Conservation (phyloP, 2,329 filamentous ascomycete species). For the Fusarium sp. region DNA sequence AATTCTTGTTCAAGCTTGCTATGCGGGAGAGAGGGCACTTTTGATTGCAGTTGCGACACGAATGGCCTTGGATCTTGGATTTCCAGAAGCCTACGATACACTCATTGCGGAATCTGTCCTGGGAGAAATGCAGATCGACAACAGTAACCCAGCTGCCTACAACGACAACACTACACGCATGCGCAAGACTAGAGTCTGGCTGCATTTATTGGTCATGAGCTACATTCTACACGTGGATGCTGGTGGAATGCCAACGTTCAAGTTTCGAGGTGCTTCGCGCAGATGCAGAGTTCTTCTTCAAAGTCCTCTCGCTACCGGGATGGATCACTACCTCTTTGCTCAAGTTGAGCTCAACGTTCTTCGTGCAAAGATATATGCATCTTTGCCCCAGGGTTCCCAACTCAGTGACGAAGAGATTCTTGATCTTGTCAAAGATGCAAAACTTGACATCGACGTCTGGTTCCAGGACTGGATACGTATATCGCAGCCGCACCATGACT, state of each 20-base stretch:
- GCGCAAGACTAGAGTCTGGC: conserved; percentile 12
- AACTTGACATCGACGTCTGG: conserved; percentile 19
- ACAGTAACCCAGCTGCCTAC: accelerated
- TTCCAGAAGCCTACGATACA: conserved; percentile 9
- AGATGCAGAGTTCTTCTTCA: conserved; percentile 7
- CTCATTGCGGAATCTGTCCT: not conserved
- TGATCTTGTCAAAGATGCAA: conserved; percentile 5
- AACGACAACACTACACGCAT: not conserved
- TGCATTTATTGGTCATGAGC: conserved; percentile 2
- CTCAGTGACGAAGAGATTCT: conserved; percentile 1
- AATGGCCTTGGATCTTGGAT: conserved; percentile 13
- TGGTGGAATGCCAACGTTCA: conserved; percentile 6
- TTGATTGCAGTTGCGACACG: conserved; percentile 5
- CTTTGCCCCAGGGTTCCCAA: not conserved
- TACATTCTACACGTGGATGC: conserved; percentile 15
- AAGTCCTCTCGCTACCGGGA: not conserved
- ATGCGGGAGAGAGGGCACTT: conserved; percentile 10
- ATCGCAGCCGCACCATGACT: not conserved
- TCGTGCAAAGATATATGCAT: conserved; percentile 14
- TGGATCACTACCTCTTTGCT: conserved; percentile 17
- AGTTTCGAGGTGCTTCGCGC: conserved; percentile 9
- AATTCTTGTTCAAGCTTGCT: conserved; percentile 5
- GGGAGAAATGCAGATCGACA: not conserved
- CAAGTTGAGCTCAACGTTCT: conserved; percentile 13
- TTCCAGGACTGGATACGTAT: conserved; percentile 18